phyloP scores from a whole-genome alignment of 805 yeast genomes.

The Groenewaldozyma tartarivorans region DNA sequence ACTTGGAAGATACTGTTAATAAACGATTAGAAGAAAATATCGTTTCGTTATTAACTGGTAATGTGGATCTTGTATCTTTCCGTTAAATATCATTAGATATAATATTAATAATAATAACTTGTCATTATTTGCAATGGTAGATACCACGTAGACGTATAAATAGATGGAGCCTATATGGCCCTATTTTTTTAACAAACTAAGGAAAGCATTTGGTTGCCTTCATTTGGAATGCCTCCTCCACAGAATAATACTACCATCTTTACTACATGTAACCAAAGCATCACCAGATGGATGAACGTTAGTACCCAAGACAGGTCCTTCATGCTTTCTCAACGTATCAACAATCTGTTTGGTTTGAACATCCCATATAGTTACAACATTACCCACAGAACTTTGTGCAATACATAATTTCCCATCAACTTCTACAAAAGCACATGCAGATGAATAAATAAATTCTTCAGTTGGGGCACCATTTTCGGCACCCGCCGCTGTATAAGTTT shows the following conservation, averaged over 20 bases:
- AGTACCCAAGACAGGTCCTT: conserved; percentile 18
- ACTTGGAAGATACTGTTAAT: conserved; percentile 82
- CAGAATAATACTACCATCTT: conserved; percentile 10
- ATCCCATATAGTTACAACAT: conserved; percentile 54
- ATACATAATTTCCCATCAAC: conserved; percentile 21
- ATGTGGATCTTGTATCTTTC: conserved; percentile 83
- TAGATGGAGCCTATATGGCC: background rate
- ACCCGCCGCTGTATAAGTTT: conserved; percentile 41
- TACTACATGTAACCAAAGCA: conserved; percentile 14
- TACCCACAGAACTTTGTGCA: conserved; percentile 53
- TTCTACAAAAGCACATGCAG: conserved; percentile 44
- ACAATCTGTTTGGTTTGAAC: conserved; percentile 48
- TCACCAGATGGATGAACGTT: conserved; percentile 16
- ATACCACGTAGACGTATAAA: background rate
- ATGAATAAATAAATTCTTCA: conserved; percentile 38
- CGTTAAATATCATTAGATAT: conserved; percentile 5
- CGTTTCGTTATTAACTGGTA: conserved; percentile 76
- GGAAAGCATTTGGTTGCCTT: no score
- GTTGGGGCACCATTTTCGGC: conserved; percentile 3
- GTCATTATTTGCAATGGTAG: background rate
- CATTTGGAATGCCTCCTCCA: conserved; percentile 5
- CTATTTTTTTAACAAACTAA: no score
- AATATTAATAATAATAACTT: background rate
- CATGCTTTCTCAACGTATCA: conserved; percentile 20
- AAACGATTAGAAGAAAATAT: conserved; percentile 81